These are phyloP conservation scores for Mycena metata DNA, from an alignment of 768 basidiomycete genomes.

Conservation along the genomic window DNA sequence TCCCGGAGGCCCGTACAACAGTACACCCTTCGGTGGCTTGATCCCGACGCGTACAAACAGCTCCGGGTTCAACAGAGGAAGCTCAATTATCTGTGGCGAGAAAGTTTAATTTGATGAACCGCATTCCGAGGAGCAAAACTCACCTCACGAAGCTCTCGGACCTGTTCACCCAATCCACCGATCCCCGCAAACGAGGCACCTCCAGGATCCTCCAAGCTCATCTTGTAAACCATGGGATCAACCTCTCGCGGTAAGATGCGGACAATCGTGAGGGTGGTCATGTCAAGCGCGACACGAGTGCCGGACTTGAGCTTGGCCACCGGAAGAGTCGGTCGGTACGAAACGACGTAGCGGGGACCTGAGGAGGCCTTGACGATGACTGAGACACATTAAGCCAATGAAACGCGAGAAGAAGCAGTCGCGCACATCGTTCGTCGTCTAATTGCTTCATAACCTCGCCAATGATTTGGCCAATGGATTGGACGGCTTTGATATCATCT, in stretches of 20 bases:
- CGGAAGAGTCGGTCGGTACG: conserved; percentile 94
- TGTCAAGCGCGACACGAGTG: conserved; percentile 96
- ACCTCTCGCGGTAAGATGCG: conserved; percentile 97
- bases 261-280: conserved; percentile 99
- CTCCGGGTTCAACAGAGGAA: conserved; percentile 96
- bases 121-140: conserved; percentile 39
- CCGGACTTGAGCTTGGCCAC: conserved; percentile 92
- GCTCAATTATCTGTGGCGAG: conserved; percentile 85
- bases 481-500: conserved; percentile 98
- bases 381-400: conserved; percentile 44
- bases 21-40: conserved; percentile 94
- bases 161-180: conserved; percentile 95
- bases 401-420: neutral
- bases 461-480: conserved; percentile 98
- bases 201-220: conserved; percentile 98
- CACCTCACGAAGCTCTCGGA: conserved; percentile 95
- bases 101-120: conserved; percentile 3
- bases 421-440: conserved; percentile 96
- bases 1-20: conserved; percentile 99
- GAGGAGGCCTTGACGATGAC: conserved; percentile 99
- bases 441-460: conserved; percentile 99
- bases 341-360: conserved; percentile 98
- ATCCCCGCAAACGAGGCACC: conserved; percentile 97
- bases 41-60: conserved; percentile 95
- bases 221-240: conserved; percentile 98